Percentiles rank a stretch among this genome's conserved stretches.
These are phyloP conservation scores for Paraphoma chrysanthemicola DNA, from an alignment of 2,329 filamentous ascomycete genomes.

Conservation along the genomic window DNA sequence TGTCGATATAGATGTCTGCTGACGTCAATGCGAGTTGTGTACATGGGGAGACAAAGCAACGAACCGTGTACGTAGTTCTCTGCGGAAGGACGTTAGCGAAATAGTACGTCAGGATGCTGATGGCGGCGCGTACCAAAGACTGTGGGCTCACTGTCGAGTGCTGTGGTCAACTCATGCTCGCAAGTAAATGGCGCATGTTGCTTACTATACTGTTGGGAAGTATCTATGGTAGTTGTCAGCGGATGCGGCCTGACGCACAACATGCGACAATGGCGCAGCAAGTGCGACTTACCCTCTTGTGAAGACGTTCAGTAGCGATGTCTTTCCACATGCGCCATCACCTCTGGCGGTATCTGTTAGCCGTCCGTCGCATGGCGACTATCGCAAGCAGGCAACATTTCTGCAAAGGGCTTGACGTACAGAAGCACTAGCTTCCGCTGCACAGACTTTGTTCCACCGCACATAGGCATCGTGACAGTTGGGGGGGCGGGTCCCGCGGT, in stretches of 20 bases:
- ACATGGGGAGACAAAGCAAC: slow-evolving; percentile 27
- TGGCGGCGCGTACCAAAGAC: slow-evolving; percentile 70
- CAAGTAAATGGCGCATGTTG: slow-evolving; percentile 19
- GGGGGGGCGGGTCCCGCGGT: slow-evolving; percentile 23
- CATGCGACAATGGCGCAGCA: not conserved
- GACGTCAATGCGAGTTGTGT: slow-evolving; percentile 12
- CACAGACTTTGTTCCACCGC: slow-evolving; percentile 71
- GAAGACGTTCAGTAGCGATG: slow-evolving; percentile 95
- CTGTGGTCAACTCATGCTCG: slow-evolving; percentile 25
- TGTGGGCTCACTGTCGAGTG: slow-evolving; percentile 75
- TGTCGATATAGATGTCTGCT: slow-evolving; percentile 96
- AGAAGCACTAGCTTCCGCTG: slow-evolving; percentile 96
- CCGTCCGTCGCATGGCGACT: slow-evolving; percentile 24
- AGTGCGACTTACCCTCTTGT: slow-evolving; percentile 80
- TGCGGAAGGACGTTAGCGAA: slow-evolving; percentile 39
- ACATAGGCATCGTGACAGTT: slow-evolving; percentile 52
- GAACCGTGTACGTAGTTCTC: slow-evolving; percentile 98
- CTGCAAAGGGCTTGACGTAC: slow-evolving; percentile 60
- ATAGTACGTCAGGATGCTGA: not conserved
- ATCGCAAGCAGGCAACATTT: slow-evolving; percentile 13
- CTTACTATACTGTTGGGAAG: slow-evolving; percentile 94
- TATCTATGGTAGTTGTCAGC: slow-evolving; percentile 63
- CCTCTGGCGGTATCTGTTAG: slow-evolving; percentile 64
- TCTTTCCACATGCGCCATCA: slow-evolving; percentile 97
- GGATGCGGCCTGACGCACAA: not conserved